phyloP scores from a whole-genome alignment of 441 rosid species.

The Biscutella laevigata region DNA sequence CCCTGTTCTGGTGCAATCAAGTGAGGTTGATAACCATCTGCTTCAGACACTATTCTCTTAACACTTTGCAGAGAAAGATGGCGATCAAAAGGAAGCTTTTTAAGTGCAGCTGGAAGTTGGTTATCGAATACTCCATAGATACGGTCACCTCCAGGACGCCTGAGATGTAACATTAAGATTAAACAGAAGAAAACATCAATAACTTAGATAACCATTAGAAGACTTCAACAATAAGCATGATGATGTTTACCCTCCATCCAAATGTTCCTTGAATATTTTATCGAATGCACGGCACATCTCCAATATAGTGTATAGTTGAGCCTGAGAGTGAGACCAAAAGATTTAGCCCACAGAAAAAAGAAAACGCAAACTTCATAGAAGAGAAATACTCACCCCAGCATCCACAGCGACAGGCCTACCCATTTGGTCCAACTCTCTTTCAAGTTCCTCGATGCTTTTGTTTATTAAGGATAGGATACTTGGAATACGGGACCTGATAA shows the following conservation, averaged over 20 bases:
- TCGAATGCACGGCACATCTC: conserved; percentile 92
- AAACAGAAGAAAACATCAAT: not conserved
- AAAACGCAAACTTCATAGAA: not conserved
- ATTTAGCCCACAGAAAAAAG: not conserved
- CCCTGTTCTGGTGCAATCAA: conserved; percentile 93
- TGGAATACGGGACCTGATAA: conserved; percentile 80
- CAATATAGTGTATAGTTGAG: conserved; percentile 70
- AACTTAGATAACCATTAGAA: not conserved
- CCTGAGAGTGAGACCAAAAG: conserved; percentile 38
- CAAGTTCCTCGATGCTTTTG: conserved; percentile 88
- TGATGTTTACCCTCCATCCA: conserved; percentile 77
- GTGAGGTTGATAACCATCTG: conserved; percentile 95
- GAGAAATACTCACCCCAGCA: conserved; percentile 53
- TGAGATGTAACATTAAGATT: conserved; percentile 25
- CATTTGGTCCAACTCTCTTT: conserved; percentile 77
- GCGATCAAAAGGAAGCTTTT: conserved; percentile 86
- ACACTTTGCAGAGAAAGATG: conserved; percentile 82
- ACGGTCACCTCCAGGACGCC: conserved; percentile 97
- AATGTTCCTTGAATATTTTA: conserved; percentile 78
- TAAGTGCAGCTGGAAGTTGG: conserved; percentile 86
- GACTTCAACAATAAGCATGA: conserved; percentile 4
- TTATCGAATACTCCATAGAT: conserved; percentile 91
- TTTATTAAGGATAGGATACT: conserved; percentile 83
- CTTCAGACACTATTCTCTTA: conserved; percentile 76
- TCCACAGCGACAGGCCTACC: conserved; percentile 87